These are phyloP conservation scores for Cryptococcus sp. DNA, from an alignment of 1,284 basidiomycete species.

Conservation along the genomic window DNA sequence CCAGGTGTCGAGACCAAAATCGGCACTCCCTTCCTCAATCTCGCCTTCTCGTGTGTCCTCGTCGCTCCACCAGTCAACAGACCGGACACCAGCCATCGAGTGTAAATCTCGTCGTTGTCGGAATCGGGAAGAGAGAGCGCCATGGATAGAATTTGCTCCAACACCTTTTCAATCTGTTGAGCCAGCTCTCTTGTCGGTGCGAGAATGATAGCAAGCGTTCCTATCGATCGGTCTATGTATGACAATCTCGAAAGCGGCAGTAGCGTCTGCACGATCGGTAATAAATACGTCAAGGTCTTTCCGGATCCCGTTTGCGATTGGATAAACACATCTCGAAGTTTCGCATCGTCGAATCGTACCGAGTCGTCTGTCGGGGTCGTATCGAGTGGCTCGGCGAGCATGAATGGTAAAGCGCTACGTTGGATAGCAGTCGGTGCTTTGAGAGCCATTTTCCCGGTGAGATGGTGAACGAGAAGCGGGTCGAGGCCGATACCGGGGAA, in stretches of 20 bases:
- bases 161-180: slow-evolving; percentile 78
- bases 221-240: slow-evolving; percentile 78
- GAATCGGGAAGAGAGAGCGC: slow-evolving; percentile 52
- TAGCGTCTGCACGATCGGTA: slow-evolving; percentile 91
- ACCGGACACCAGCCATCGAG: slow-evolving; percentile 90
- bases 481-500: slow-evolving; percentile 73
- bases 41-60: slow-evolving; percentile 66
- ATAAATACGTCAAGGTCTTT: slow-evolving; percentile 89
- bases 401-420: slow-evolving; percentile 67
- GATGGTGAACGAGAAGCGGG: slow-evolving; percentile 71
- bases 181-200: slow-evolving; percentile 93
- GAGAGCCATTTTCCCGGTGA: slow-evolving; percentile 75
- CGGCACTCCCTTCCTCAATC: slow-evolving; percentile 65
- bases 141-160: slow-evolving; percentile 62
- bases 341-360: slow-evolving; percentile 8
- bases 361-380: slow-evolving; percentile 23
- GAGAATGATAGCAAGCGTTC: slow-evolving; percentile 90
- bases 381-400: slow-evolving; percentile 52
- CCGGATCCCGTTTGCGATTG: slow-evolving; percentile 98
- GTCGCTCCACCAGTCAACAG: slow-evolving; percentile 76
- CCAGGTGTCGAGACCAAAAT: slow-evolving; percentile 60
- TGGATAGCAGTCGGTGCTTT: slow-evolving; percentile 87
- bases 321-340: slow-evolving; percentile 78
- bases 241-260: slow-evolving; percentile 79
- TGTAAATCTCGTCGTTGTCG: slow-evolving; percentile 50